Percentiles rank a stretch among this genome's conserved stretches.
phyloP scores from a whole-genome alignment of 2,329 filamentous ascomycete genomes.

The Grosmannia penicillata region DNA sequence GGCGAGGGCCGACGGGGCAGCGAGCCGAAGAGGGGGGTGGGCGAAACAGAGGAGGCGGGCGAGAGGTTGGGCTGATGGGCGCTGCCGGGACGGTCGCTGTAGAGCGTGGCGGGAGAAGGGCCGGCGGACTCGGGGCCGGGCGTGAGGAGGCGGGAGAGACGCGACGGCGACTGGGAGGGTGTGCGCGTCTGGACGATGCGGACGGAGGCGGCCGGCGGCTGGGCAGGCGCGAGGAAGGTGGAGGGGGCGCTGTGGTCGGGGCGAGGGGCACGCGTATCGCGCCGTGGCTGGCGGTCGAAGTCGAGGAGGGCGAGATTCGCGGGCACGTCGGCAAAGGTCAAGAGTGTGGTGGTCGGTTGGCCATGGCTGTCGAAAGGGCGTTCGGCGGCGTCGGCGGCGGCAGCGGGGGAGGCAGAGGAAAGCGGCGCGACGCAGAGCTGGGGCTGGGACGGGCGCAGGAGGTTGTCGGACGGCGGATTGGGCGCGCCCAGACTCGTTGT shows the following conservation, averaged over 20 bases:
- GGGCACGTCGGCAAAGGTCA: slow-evolving; percentile 27
- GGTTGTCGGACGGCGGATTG: neutral
- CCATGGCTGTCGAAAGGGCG: slow-evolving; percentile 2
- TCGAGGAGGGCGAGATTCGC: slow-evolving; percentile 24
- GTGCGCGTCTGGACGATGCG: neutral
- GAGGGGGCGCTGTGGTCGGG: slow-evolving; percentile 10
- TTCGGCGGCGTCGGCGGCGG: neutral
- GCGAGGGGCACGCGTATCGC: slow-evolving; percentile 9
- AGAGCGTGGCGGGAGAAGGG: neutral
- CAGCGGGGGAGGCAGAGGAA: neutral
- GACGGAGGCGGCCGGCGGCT: neutral
- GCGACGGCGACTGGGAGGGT: slow-evolving; percentile 7
- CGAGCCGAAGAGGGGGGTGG: neutral
- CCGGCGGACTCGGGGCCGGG: neutral
- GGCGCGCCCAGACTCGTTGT: too few species aligned
- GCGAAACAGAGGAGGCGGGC: slow-evolving; percentile 16
- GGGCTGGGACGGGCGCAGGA: neutral
- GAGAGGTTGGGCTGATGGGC: neutral
- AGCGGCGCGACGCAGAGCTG: neutral
- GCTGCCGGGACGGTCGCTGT: neutral
- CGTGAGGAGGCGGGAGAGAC: slow-evolving; percentile 8
- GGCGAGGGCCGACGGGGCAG: slow-evolving; percentile 43
- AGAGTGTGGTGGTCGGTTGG: slow-evolving; percentile 8
- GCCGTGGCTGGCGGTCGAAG: slow-evolving; percentile 6
- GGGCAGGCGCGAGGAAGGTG: neutral